phyloP scores from a whole-genome alignment of 2,329 filamentous ascomycete genomes.

The Penicillium sp. region DNA sequence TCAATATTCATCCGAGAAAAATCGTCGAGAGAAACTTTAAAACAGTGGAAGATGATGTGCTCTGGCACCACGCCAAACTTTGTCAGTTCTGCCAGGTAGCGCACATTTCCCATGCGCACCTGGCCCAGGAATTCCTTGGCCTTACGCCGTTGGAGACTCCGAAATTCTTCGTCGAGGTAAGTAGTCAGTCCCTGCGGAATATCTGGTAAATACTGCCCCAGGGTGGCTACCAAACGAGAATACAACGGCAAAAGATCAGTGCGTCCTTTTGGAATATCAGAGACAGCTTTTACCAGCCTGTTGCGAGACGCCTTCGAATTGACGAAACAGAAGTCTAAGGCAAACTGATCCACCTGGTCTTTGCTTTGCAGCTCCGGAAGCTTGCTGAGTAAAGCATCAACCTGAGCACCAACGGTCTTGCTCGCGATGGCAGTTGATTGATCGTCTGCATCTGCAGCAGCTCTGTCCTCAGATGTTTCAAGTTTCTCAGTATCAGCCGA shows the following conservation, averaged over 20 bases:
- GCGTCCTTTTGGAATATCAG: slow-evolving; percentile 91
- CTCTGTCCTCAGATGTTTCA: slow-evolving; percentile 47
- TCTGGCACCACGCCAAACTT: slow-evolving; percentile 98
- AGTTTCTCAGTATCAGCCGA: slow-evolving; percentile 43
- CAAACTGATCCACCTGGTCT: slow-evolving; percentile 85
- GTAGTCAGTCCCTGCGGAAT: slow-evolving; percentile 87
- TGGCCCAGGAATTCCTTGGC: slow-evolving; percentile 96
- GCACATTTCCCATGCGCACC: slow-evolving; percentile 88
- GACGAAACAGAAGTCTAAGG: slow-evolving; percentile 95
- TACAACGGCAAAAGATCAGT: slow-evolving; percentile 88
- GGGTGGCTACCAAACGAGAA: slow-evolving; percentile 86
- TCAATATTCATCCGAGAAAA: slow-evolving; percentile 99
- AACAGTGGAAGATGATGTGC: slow-evolving; percentile 97
- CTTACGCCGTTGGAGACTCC: slow-evolving; percentile 92
- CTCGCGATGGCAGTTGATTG: slow-evolving; percentile 93
- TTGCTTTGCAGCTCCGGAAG: slow-evolving; percentile 91
- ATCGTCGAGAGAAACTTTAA: slow-evolving; percentile 95
- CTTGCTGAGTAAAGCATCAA: slow-evolving; percentile 81
- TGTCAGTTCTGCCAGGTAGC: slow-evolving; percentile 95
- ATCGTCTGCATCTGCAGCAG: slow-evolving; percentile 64
- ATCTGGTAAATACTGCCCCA: slow-evolving; percentile 91
- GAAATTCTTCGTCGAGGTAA: slow-evolving; percentile 93
- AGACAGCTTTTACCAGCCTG: slow-evolving; percentile 84
- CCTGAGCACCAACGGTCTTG: slow-evolving; percentile 95
- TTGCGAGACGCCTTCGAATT: slow-evolving; percentile 98